Percentiles rank a stretch among this genome's conserved stretches.
Evolutionary conservation across 495 filamentous ascomycete species (phyloP).

Genomic region (Melanomma pulvis-pyrius): DNA sequence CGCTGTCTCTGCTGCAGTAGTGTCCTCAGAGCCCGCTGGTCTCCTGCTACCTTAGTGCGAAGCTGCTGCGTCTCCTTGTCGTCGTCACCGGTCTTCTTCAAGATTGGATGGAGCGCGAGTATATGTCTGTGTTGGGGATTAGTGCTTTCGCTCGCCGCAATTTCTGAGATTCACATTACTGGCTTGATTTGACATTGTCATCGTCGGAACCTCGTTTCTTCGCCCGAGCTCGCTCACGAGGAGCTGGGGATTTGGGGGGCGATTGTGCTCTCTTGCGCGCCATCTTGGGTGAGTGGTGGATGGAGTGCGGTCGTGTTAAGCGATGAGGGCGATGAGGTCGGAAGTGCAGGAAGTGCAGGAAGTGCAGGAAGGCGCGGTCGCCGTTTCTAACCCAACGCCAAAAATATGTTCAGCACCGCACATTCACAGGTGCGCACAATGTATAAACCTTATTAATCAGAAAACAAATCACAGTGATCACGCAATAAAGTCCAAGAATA

Average conservation of each 20-base stretch:
- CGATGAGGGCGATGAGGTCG: not conserved
- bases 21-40: slow-evolving; percentile 7
- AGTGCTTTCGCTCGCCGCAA: not conserved
- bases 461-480: too few relatives aligned
- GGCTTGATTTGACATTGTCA: not conserved
- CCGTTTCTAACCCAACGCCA: not conserved
- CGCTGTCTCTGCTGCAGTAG: slow-evolving; percentile 10
- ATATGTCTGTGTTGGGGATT: slow-evolving; percentile 14
- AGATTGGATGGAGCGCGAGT: slow-evolving; percentile 6
- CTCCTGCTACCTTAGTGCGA: not conserved
- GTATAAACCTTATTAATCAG: not conserved
- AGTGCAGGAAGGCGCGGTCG: not conserved
- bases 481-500: not conserved
- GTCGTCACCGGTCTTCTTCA: slow-evolving; percentile 9
- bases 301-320: not conserved
- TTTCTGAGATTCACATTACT: not conserved
- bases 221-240: not conserved
- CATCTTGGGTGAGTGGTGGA: not conserved
- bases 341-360: not conserved
- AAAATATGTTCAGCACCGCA: not conserved
- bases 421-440: not conserved
- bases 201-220: not conserved
- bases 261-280: slow-evolving; percentile 1
- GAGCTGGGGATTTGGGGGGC: not conserved
- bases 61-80: slow-evolving; percentile 17